Evolutionary conservation across 306 rosid species (phyloP).

Genomic region (Leucaena leucocephala): DNA sequence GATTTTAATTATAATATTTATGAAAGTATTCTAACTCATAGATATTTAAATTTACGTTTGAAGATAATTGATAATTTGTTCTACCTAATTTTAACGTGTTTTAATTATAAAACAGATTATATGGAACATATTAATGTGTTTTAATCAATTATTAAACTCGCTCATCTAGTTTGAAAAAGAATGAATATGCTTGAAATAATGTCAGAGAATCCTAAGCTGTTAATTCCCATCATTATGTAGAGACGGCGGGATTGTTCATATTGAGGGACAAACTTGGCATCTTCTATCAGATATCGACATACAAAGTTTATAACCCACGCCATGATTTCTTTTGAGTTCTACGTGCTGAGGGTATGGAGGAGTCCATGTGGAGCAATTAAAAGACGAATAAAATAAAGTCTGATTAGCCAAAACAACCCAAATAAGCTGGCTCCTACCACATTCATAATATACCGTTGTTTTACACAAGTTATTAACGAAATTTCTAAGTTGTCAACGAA

Average conservation of each 20-base stretch:
- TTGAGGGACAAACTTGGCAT: not conserved
- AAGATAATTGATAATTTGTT: no score
- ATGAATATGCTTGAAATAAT: no score
- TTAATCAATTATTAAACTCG: no score
- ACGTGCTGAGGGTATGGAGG: not conserved
- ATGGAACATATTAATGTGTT: no score
- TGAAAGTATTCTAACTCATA: no score
- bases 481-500: conserved; percentile 3
- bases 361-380: conserved; percentile 10
- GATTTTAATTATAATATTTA: no score
- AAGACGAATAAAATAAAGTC: not conserved
- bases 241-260: not conserved
- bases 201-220: not conserved
- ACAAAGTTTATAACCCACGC: not conserved
- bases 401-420: not conserved
- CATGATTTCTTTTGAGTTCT: no score
- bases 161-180: no score
- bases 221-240: not conserved
- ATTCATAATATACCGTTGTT: not conserved
- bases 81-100: no score
- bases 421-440: not conserved
- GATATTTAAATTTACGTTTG: no score
- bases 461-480: conserved; percentile 3
- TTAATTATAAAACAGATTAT: no score
- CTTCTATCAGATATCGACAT: not conserved